Evolutionary conservation across 257 asterid genomes (phyloP), one percentile per base, ranked within the genome.

Genomic region (Rauvolfia tetraphylla): DNA sequence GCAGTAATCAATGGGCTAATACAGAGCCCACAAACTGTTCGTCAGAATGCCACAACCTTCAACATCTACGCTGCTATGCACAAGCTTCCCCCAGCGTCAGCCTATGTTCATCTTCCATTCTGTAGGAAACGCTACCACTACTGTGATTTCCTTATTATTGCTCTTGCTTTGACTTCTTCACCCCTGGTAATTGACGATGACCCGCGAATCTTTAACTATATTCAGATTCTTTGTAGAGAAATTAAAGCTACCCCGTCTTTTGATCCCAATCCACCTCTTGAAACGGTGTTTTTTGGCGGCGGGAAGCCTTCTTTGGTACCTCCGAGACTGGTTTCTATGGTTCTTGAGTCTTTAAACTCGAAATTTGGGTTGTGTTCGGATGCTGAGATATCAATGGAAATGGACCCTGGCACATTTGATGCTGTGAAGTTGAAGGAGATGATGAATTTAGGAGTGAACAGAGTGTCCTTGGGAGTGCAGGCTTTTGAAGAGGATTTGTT

Each of bases 221-320:
- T 95, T 1, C 86, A 90, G 34, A 81, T 83, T 20, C 89, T 95
- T 56, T 85, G 92, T 82, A 79, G 92, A 76, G 98, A 95, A 81
- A 91, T 95, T 72, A 80, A 76, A 66, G 97, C 96, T 22, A 89
- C 94, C 5, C 75, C 80, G 41, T 8, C 72, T 65, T 79, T 84
- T n/a, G 42, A 62, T 79, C 25, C 41, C 82, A 79, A 78, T 86
- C 89, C 91, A 49, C 90, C 96, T 84, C 98, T 95, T 18, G 84
- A 91, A 82, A 95, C 99, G 0, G 96, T 95, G 44, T 95, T 92
- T 77, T 86, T 95, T 69, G 98, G 99, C 0, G 97, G 99, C 17
- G 99, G 99, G 1, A 95, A 98, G 10, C 99, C 99, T 73, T 95
- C 99, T 3, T 90, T 95, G 34, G 98, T 95, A 57, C 96, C 97